Evolutionary conservation across 306 rosid species (phyloP), one percentile per base, ranked within the genome.

Genomic region (Cucumis cinereus): DNA sequence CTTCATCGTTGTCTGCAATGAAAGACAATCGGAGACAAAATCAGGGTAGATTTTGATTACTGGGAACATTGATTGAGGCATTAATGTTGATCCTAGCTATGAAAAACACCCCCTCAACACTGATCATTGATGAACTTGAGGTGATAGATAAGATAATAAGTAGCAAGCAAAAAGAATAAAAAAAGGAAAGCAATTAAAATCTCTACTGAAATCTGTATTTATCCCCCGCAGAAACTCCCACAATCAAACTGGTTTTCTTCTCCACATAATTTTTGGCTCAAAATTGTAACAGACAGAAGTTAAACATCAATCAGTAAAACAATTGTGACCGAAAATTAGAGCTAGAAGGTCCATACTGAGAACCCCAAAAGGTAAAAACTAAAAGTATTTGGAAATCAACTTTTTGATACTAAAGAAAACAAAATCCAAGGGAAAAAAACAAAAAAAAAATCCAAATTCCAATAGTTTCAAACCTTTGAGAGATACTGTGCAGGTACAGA

Each of bases 401-500:
- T 54, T 73, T 57, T 55, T 36, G 13, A n/a, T 11, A 52, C 61
- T 55, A 54, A 54, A 30, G 40, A 19, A 73, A 30, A 52, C 6
- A 73, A 52, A 55, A 54, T 54, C 64, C 36, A 2, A 41, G 49
- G n/a, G 0, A 66, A 69, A 7, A 4, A 66, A 69, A 5, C 2
- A n/a, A 74, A 56, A 68, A 67, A 8, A 7, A 55, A 69, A 58
- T n/a, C 55, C 55, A 50, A 49, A 50, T 41, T 57, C 40, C 71
- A 8, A 43, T 38, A 20, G 26, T 10, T 59, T 59, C 79, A 63
- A 59, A 93, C 98, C 97, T 89, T 93, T 4, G 98, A 79, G 20
- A 7, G 91, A 77, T 77, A 52, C 83, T 83, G 97, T 33, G 83
- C 86, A 56, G 89, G 81, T 20, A 93, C 95, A 40, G 90, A 83